These are phyloP conservation scores for Salix purpurea DNA, from an alignment of 345 rosid genomes.

Conservation along the genomic window DNA sequence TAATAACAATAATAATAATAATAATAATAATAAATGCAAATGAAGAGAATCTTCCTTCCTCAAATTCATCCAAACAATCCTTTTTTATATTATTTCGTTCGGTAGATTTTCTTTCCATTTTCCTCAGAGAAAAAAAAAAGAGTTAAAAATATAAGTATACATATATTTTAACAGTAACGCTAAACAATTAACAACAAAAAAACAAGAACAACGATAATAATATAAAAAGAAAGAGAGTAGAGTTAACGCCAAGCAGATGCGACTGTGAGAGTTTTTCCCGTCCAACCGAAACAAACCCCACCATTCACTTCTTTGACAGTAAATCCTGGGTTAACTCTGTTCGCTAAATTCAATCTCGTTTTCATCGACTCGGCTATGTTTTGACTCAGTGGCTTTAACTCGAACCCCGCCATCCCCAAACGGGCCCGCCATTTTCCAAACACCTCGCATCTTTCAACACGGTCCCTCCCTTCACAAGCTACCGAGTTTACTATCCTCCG, in stretches of 20 bases:
- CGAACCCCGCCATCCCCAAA: slow-evolving; percentile 92
- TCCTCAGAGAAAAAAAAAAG: not conserved
- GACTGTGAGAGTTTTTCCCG: slow-evolving; percentile 78
- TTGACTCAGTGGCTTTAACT: slow-evolving; percentile 47
- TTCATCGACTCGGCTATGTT: slow-evolving; percentile 57
- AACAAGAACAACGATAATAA: slow-evolving; percentile 4
- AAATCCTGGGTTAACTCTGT: slow-evolving; percentile 58
- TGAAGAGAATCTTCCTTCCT: slow-evolving; percentile 15
- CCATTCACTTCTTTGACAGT: slow-evolving; percentile 76
- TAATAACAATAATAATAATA: too few relatives aligned
- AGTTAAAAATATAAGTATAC: not conserved
- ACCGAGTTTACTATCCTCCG: slow-evolving; percentile 69
- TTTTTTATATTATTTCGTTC: slow-evolving; percentile 28
- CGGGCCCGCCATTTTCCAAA: slow-evolving; percentile 96
- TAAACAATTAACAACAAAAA: slow-evolving; percentile 30
- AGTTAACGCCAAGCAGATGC: slow-evolving; percentile 95
- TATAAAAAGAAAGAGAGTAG: slow-evolving; percentile 17
- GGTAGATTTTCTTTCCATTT: slow-evolving; percentile 15
- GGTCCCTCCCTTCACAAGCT: slow-evolving; percentile 81
- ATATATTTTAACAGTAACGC: not conserved
- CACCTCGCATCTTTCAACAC: slow-evolving; percentile 89
- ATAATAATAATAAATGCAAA: not conserved
- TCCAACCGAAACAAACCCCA: slow-evolving; percentile 86
- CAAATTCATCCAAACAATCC: slow-evolving; percentile 38
- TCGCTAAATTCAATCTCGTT: slow-evolving; percentile 39